Evolutionary conservation across 2,329 filamentous ascomycete species (phyloP).

Genomic region (Xylaria sp.): DNA sequence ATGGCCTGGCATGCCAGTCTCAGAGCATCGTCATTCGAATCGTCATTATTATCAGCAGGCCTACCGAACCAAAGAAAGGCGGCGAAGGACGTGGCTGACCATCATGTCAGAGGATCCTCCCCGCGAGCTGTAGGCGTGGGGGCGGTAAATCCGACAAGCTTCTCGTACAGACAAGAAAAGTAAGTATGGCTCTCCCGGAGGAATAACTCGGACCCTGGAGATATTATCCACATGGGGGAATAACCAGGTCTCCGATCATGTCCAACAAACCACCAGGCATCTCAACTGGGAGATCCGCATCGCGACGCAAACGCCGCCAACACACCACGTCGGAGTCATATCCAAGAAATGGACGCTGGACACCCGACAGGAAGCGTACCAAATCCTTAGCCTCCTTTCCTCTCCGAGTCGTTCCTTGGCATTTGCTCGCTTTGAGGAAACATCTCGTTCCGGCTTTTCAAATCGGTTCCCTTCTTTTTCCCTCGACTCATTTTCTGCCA

Average conservation of each 20-base stretch:
- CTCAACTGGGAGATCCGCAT: constrained; percentile 24
- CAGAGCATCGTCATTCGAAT: neutral
- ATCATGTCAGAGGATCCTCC: neutral
- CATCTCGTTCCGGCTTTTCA: constrained; percentile 50
- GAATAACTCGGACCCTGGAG: constrained; percentile 6
- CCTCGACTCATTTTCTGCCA: constrained; percentile 64
- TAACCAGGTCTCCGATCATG: constrained; percentile 29
- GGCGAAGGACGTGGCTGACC: neutral
- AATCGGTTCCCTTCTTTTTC: constrained; percentile 53
- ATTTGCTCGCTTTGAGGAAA: constrained; percentile 53
- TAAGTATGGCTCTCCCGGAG: neutral
- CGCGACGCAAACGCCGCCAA: constrained; percentile 15
- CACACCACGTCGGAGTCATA: constrained; percentile 24
- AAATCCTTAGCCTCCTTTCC: constrained; percentile 60
- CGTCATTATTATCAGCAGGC: neutral
- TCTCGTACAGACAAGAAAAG: neutral
- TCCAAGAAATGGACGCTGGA: constrained; percentile 32
- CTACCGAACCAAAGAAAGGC: neutral
- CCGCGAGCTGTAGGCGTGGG: neutral
- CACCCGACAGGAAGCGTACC: constrained; percentile 11
- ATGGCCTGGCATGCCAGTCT: neutral
- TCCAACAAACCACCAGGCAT: constrained; percentile 28
- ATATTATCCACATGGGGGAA: constrained; percentile 23
- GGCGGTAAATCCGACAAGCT: neutral
- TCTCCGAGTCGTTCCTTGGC: constrained; percentile 62